phyloP scores from a whole-genome alignment of 805 yeast species.

The Candida germanica region DNA sequence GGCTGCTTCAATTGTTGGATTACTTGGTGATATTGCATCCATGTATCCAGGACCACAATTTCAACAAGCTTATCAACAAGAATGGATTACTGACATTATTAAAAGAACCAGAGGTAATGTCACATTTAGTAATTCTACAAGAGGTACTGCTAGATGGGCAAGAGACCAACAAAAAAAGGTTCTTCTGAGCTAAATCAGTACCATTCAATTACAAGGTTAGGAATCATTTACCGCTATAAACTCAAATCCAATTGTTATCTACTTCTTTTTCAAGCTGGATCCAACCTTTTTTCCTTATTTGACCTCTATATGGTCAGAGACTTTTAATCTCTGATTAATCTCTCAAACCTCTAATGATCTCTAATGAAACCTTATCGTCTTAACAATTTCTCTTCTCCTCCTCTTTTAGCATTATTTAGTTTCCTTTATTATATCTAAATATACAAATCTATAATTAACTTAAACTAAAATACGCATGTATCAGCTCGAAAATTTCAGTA shows the following conservation, averaged over 20 bases:
- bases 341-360: constrained; percentile 13
- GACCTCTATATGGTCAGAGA: too few species aligned
- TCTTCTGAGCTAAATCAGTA: too few species aligned
- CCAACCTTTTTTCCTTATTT: too few species aligned
- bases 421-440: constrained; percentile 3
- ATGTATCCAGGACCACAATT: constrained; percentile 80
- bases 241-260: too few species aligned
- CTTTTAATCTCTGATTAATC: constrained; percentile 2
- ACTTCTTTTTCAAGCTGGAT: too few species aligned
- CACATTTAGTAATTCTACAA: constrained; percentile 61
- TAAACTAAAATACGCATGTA: too few species aligned
- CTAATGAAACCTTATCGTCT: constrained; percentile 10
- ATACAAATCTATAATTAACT: too few species aligned
- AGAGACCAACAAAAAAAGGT: constrained; percentile 69
- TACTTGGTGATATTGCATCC: constrained; percentile 88
- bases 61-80: constrained; percentile 60
- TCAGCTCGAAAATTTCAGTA: too few species aligned
- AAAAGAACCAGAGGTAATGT: constrained; percentile 66
- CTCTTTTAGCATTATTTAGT: neutral
- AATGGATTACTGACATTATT: constrained; percentile 78
- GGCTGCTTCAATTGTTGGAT: constrained; percentile 81
- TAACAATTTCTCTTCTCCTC: neutral
- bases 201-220: too few species aligned
- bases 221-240: too few species aligned
- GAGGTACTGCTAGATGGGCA: constrained; percentile 97